These are phyloP conservation scores for Aspergillus taichungensis DNA, from an alignment of 495 filamentous ascomycete species.

Conservation along the genomic window DNA sequence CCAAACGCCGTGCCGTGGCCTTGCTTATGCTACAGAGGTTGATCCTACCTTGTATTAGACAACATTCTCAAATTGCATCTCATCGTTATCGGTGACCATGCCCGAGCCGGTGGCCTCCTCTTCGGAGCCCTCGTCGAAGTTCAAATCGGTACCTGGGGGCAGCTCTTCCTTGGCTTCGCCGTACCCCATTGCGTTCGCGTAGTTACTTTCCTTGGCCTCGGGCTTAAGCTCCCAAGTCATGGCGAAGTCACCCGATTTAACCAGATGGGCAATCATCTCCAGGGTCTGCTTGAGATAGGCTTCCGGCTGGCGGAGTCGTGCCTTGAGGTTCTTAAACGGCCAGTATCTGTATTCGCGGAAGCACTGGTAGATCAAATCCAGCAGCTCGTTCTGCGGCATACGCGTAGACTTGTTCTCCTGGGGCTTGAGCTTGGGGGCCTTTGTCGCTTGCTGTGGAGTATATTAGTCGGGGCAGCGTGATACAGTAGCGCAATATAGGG, in stretches of 20 bases:
- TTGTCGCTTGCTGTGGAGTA: slow-evolving; percentile 26
- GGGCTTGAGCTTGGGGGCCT: slow-evolving; percentile 30
- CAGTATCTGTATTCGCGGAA: slow-evolving; percentile 84
- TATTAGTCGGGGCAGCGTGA: slow-evolving; percentile 7
- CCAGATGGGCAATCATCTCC: slow-evolving; percentile 70
- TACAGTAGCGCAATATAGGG: background rate
- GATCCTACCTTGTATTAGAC: slow-evolving; percentile 14
- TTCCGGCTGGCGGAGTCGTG: slow-evolving; percentile 72
- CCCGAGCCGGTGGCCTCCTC: slow-evolving; percentile 36
- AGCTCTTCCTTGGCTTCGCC: slow-evolving; percentile 37
- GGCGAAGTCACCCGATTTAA: slow-evolving; percentile 71
- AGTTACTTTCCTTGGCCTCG: slow-evolving; percentile 54
- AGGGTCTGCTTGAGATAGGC: slow-evolving; percentile 80
- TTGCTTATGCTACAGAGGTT: slow-evolving; percentile 22
- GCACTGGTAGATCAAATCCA: slow-evolving; percentile 70
- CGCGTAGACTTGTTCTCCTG: slow-evolving; percentile 77
- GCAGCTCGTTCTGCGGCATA: slow-evolving; percentile 75
- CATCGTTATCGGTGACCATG: slow-evolving; percentile 53
- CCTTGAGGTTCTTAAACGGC: slow-evolving; percentile 74
- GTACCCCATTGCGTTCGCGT: slow-evolving; percentile 30
- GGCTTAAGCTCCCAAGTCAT: slow-evolving; percentile 75
- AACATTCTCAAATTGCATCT: slow-evolving; percentile 71
- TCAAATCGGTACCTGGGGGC: slow-evolving; percentile 33
- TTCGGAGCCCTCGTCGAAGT: slow-evolving; percentile 36
- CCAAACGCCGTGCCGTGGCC: slow-evolving; percentile 14